These are phyloP conservation scores for Boechera stricta DNA, from an alignment of 345 rosid species.

Conservation along the genomic window DNA sequence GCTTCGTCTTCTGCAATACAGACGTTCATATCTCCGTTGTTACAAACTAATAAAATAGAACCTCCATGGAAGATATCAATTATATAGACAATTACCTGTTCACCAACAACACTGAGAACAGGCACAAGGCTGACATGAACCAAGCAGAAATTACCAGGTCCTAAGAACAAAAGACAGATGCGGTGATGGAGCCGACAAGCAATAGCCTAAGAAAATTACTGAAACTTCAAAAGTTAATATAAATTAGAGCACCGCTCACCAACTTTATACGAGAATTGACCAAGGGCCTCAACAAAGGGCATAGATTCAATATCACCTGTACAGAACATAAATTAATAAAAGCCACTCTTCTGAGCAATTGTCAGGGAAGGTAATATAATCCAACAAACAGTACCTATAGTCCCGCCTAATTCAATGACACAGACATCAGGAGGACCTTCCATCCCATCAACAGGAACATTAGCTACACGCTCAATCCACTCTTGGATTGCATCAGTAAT, in stretches of 20 bases:
- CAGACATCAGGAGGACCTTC: conserved; percentile 96
- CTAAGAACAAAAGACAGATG: conserved; percentile 51
- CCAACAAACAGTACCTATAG: conserved; percentile 63
- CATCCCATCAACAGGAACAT: conserved; percentile 82
- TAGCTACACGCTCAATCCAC: conserved; percentile 93
- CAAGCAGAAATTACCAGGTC: conserved; percentile 91
- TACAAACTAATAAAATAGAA: not conserved
- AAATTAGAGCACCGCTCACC: conserved; percentile 52
- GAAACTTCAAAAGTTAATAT: not conserved
- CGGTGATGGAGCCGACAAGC: not conserved
- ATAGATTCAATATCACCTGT: conserved; percentile 97
- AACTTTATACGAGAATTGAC: conserved; percentile 92
- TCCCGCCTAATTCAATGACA: conserved; percentile 97
- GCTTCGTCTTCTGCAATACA: conserved; percentile 84
- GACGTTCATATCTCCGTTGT: conserved; percentile 4
- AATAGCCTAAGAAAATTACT: conserved; percentile 1
- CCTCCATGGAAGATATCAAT: conserved; percentile 6
- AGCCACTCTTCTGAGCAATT: conserved; percentile 1
- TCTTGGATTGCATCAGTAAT: conserved; percentile 94
- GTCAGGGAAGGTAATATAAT: not conserved
- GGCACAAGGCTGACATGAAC: conserved; percentile 99
- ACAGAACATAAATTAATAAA: conserved; percentile 31
- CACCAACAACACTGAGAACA: conserved; percentile 95
- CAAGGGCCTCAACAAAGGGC: conserved; percentile 97
- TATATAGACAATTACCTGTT: conserved; percentile 62